phyloP scores from a whole-genome alignment of 805 yeast species.

The Spathaspora girioi region DNA sequence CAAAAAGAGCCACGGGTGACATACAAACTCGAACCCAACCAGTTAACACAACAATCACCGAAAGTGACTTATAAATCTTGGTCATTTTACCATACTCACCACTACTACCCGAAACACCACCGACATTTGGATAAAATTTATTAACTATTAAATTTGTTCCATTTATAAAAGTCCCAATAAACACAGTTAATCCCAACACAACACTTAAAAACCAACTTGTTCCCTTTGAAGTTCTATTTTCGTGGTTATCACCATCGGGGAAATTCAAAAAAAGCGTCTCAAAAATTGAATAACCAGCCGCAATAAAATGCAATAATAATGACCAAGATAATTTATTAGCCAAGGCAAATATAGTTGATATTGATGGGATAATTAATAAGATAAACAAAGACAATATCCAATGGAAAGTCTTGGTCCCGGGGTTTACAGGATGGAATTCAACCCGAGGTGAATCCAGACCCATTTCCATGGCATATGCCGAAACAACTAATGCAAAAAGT shows the following conservation, averaged over 20 bases:
- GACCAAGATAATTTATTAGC: slow-evolving; percentile 49
- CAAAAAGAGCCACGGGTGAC: slow-evolving; percentile 80
- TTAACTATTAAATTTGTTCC: slow-evolving; percentile 46
- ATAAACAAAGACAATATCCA: slow-evolving; percentile 53
- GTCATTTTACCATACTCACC: slow-evolving; percentile 33
- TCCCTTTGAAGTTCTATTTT: slow-evolving; percentile 63
- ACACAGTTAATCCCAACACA: slow-evolving; percentile 44
- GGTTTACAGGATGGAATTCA: slow-evolving; percentile 44
- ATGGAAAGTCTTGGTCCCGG: slow-evolving; percentile 57
- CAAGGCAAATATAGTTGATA: slow-evolving; percentile 51
- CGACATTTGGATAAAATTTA: slow-evolving; percentile 29
- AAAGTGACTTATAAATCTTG: slow-evolving; percentile 38
- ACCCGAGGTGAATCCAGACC: slow-evolving; percentile 21
- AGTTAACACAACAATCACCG: slow-evolving; percentile 45
- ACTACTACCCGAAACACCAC: slow-evolving; percentile 14
- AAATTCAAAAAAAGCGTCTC: slow-evolving; percentile 59
- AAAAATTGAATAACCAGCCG: slow-evolving; percentile 48
- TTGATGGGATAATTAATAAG: slow-evolving; percentile 53
- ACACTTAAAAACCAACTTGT: slow-evolving; percentile 61
- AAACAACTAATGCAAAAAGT: neutral
- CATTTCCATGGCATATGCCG: slow-evolving; percentile 8
- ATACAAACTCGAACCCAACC: slow-evolving; percentile 81
- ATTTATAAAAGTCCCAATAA: slow-evolving; percentile 52
- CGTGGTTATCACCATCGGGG: slow-evolving; percentile 63
- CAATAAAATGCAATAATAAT: slow-evolving; percentile 42